Base-by-base conservation (phyloP, 352 stramenopile genomes). In the Globisporangium solare region DNA sequence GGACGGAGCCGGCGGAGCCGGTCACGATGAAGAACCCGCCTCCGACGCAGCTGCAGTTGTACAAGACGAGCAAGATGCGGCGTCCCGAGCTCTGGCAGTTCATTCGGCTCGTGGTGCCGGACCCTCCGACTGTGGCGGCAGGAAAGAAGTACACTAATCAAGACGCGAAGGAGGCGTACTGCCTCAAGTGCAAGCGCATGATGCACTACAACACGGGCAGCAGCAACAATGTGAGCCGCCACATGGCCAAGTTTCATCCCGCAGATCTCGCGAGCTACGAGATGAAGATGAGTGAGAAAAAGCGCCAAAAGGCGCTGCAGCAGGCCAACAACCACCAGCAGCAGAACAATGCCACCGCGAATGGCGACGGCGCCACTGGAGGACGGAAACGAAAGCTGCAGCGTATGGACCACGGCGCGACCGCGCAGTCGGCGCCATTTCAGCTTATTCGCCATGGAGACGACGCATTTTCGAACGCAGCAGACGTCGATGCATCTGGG, bases 151-250 rank as follows among this genome's bases (percentile, higher is more conserved):
- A 81, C 69, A 76, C 72, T 45, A 81, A 81, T 57, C 72, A 76
- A 54, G 72, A 81, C 61, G 72, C 72, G 18, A 71, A 76, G 50
- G 69, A 81, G 54, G 72, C 72, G 40, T 81, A 76, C 46, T 81
- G 72, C 42, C 65, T 81, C 24, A 81, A 81, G 50, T 81, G 72
- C 64, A 78, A 81, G 58, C 72, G 68, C 17, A 66, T 74, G 39
- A 81, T 81, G 72, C 72, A 78, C 54, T 81, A 81, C 53, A 78
- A 81, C 47, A 81, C 72, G 4, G 68, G 69, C 42, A 81, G 69
- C 51, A 78, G 69, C 69, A 81, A 81, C 47, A 81, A 81, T 53
- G 72, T 81, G 20, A 81, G 72, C 49, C 68, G 72, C 3, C 72
- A 81, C 58, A 81, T 81, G 72, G 64, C 69, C 56, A 81, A 81